phyloP scores from a whole-genome alignment of 164 flowering plant species.

The Liquidambar formosana region DNA sequence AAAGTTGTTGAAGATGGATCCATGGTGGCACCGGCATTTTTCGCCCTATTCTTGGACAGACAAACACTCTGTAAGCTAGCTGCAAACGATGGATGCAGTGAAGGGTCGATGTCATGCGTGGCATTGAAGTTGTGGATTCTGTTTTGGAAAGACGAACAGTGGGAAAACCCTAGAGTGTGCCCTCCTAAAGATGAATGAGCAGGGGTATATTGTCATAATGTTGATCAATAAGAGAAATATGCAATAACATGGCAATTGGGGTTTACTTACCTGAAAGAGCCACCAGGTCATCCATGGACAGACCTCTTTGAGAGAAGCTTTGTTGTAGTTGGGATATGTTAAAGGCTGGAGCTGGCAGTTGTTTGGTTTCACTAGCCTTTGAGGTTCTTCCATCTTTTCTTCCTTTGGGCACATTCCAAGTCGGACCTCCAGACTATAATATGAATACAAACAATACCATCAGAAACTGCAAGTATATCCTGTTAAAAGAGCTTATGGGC shows the following conservation, averaged over 20 bases:
- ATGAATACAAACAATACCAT: background rate
- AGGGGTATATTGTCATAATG: no score
- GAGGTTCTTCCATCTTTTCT: constrained; percentile 67
- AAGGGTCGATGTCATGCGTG: constrained; percentile 45
- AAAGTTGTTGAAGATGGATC: constrained; percentile 49
- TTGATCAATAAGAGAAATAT: no score
- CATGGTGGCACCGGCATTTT: constrained; percentile 50
- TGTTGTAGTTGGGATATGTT: constrained; percentile 63
- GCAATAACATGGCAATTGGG: background rate
- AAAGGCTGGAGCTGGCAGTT: constrained; percentile 66
- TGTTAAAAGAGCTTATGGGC: no score
- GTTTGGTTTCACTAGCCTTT: constrained; percentile 30
- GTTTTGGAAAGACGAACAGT: constrained; percentile 52
- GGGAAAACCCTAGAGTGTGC: constrained; percentile 57
- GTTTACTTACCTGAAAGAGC: constrained; percentile 63
- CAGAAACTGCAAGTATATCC: no score
- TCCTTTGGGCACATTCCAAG: constrained; percentile 86
- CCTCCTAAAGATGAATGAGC: constrained; percentile 36
- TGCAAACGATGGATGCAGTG: constrained; percentile 41
- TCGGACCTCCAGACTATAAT: constrained; percentile 77
- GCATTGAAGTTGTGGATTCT: constrained; percentile 51
- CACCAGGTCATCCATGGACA: constrained; percentile 61
- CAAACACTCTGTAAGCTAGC: constrained; percentile 35
- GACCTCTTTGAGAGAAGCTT: constrained; percentile 74
- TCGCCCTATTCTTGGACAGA: constrained; percentile 31